These are phyloP conservation scores for Fusarium phyllophilum DNA, from an alignment of 2,329 filamentous ascomycete species.

Conservation along the genomic window DNA sequence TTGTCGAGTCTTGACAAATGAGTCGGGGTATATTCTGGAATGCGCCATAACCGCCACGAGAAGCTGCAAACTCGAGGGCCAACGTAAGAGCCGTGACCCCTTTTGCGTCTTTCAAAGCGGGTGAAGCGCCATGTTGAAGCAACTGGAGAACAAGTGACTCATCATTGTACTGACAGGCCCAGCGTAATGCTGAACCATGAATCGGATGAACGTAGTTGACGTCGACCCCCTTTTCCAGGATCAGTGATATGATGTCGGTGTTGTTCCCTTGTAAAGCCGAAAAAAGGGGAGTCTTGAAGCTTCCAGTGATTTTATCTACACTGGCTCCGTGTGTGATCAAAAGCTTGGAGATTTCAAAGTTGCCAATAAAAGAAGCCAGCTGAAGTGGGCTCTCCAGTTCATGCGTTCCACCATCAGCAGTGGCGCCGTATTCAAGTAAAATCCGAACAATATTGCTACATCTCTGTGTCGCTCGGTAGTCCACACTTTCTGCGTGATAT, in stretches of 20 bases:
- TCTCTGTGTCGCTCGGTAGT: background rate
- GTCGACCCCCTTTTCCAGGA: background rate
- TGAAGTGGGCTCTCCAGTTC: background rate
- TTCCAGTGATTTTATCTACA: background rate
- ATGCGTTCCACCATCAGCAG: background rate
- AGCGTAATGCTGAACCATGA: background rate
- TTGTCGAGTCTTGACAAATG: background rate
- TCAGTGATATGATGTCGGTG: background rate
- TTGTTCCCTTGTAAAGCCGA: background rate
- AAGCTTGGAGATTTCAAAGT: background rate
- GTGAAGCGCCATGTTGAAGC: background rate
- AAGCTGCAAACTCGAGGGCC: background rate
- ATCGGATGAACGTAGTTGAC: background rate
- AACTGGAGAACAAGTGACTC: background rate
- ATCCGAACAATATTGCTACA: background rate
- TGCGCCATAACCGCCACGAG: background rate
- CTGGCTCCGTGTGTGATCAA: background rate
- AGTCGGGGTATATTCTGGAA: background rate
- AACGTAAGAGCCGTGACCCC: background rate
- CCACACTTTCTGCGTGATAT: background rate
- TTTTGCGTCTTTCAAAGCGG: background rate
- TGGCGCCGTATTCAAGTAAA: background rate
- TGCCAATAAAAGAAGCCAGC: constrained; percentile 11
- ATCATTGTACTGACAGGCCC: background rate
- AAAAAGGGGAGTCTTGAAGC: background rate